These are phyloP conservation scores for Choiromyces venosus DNA, from an alignment of 495 filamentous ascomycete species.

Conservation along the genomic window DNA sequence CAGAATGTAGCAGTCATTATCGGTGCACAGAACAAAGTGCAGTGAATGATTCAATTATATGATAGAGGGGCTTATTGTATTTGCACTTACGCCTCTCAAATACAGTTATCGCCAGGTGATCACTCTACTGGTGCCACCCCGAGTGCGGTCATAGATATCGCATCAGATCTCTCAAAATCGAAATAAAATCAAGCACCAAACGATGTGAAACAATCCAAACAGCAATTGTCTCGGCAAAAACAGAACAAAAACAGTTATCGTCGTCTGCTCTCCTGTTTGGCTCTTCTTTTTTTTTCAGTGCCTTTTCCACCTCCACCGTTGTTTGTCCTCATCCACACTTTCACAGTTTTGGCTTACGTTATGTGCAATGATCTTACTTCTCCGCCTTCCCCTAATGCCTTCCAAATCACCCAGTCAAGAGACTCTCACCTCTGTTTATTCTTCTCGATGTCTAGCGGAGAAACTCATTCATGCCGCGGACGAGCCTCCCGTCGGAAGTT, in stretches of 20 bases:
- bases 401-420: constrained; percentile 9
- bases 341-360: neutral
- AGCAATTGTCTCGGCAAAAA: neutral
- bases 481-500: constrained; percentile 3
- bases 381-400: constrained; percentile 18
- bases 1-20: neutral
- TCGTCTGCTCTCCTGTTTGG: neutral
- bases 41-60: neutral
- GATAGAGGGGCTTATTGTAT: neutral
- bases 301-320: neutral
- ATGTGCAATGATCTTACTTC: neutral
- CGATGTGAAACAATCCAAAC: neutral
- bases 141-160: neutral
- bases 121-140: neutral
- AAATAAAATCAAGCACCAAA: neutral
- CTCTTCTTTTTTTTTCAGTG: no score
- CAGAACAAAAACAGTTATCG: neutral
- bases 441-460: neutral
- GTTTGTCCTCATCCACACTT: neutral
- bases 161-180: neutral
- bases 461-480: constrained; percentile 14
- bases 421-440: constrained; percentile 7
- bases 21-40: no score
- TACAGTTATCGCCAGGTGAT: neutral
- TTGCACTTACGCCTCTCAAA: neutral